phyloP scores from a whole-genome alignment of 2,329 filamentous ascomycete species.

The Calonectria montana region DNA sequence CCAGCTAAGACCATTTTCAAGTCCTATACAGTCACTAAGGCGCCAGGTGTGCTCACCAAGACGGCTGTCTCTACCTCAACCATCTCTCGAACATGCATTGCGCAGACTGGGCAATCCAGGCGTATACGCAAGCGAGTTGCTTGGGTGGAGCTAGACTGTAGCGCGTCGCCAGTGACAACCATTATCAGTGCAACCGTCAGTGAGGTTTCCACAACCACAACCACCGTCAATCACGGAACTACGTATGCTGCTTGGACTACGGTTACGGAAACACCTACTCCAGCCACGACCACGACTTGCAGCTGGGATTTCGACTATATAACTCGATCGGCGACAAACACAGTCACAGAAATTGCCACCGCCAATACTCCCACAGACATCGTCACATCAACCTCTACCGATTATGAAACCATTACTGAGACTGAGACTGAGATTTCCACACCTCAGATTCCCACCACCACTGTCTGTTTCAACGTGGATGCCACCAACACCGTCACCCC shows the following conservation, averaged over 20 bases:
- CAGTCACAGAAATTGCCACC: not conserved
- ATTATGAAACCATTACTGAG: not conserved
- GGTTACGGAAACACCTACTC: not conserved
- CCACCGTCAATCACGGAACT: not conserved
- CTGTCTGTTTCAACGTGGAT: constrained; percentile 4
- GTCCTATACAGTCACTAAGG: not conserved
- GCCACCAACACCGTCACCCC: not conserved
- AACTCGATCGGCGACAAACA: not conserved
- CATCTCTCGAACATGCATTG: not conserved
- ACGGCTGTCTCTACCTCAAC: not conserved
- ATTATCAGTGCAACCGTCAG: not conserved
- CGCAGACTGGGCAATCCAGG: not conserved
- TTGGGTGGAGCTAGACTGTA: not conserved
- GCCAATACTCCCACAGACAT: not conserved
- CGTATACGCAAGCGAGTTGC: not conserved
- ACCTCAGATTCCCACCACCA: not conserved
- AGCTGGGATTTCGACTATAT: not conserved
- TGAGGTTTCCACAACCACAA: not conserved
- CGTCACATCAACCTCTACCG: not conserved
- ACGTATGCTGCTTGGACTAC: not conserved
- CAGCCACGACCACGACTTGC: not conserved
- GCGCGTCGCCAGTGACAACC: not conserved
- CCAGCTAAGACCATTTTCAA: not conserved
- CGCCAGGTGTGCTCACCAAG: not conserved
- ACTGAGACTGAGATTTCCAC: not conserved